These are phyloP conservation scores for Aspergillus fischeri DNA, from an alignment of 2,329 filamentous ascomycete species.

Conservation along the genomic window DNA sequence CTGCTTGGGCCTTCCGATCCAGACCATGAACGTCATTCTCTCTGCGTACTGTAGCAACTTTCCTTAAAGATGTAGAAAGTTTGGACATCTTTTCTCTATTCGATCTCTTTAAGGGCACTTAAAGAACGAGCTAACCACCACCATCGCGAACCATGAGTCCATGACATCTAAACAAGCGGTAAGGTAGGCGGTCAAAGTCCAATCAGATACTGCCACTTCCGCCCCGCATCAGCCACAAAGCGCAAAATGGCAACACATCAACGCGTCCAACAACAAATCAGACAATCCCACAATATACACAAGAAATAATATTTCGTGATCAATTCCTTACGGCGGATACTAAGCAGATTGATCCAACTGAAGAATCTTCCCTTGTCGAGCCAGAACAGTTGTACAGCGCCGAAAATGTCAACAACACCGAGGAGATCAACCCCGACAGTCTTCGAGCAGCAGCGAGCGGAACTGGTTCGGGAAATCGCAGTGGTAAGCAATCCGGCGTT, in stretches of 20 bases:
- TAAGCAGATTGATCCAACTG: background rate
- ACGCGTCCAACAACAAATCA: background rate
- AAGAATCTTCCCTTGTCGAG: background rate
- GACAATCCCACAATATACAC: background rate
- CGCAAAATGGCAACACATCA: background rate
- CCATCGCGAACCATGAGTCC: too few species aligned
- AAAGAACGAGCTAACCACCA: background rate
- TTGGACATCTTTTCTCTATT: too few species aligned
- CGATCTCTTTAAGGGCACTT: too few species aligned
- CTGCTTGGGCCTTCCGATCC: too few species aligned
- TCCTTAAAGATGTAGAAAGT: background rate
- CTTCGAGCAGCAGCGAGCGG: slow-evolving; percentile 42
- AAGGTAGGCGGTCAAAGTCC: background rate
- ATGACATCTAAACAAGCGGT: background rate
- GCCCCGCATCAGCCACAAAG: background rate
- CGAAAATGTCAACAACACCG: slow-evolving; percentile 8
- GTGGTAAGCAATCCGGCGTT: slow-evolving; percentile 27
- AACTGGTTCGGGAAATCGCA: slow-evolving; percentile 42
- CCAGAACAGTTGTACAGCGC: background rate
- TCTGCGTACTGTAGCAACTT: background rate
- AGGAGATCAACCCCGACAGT: slow-evolving; percentile 28
- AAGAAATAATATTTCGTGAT: background rate
- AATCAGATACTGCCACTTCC: background rate
- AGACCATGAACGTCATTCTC: too few species aligned
- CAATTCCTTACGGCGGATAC: background rate